Evolutionary conservation across 495 filamentous ascomycete genomes (phyloP).

Genomic region (Hyaloscypha bicolor): DNA sequence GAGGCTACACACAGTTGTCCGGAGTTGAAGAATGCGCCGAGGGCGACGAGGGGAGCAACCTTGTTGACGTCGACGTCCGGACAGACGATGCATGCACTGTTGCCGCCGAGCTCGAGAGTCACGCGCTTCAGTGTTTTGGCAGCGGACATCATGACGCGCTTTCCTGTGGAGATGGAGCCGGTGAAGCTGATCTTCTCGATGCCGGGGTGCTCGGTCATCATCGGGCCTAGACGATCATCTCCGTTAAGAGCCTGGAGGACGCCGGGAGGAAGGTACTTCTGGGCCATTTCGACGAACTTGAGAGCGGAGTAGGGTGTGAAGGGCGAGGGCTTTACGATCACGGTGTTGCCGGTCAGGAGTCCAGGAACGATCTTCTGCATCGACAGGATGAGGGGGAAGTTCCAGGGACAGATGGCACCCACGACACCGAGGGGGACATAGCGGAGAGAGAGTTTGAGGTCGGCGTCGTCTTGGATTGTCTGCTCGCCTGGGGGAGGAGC

Average conservation of each 20-base stretch:
- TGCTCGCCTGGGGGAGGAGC: conserved; percentile 21
- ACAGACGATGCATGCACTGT: conserved; percentile 59
- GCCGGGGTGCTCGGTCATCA: conserved; percentile 51
- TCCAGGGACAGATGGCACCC: conserved; percentile 62
- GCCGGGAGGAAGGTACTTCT: conserved; percentile 57
- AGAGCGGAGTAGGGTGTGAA: conserved; percentile 61
- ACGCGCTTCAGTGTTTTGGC: conserved; percentile 58
- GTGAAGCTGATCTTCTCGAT: conserved; percentile 65
- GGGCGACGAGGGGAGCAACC: conserved; percentile 52
- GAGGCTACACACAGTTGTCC: conserved; percentile 61
- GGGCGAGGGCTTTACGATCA: conserved; percentile 58
- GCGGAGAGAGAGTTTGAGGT: conserved; percentile 40
- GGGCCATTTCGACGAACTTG: conserved; percentile 59
- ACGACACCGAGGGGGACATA: conserved; percentile 52
- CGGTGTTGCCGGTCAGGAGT: conserved; percentile 50
- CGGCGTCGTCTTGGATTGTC: conserved; percentile 43
- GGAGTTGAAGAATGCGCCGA: conserved; percentile 52
- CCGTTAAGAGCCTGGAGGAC: conserved; percentile 63
- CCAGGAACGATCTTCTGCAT: conserved; percentile 48
- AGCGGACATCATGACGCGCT: conserved; percentile 52
- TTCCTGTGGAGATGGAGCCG: conserved; percentile 57
- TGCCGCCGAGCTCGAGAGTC: conserved; percentile 62
- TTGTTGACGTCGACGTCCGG: conserved; percentile 60
- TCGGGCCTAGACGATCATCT: conserved; percentile 55
- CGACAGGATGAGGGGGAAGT: conserved; percentile 56